Evolutionary conservation across 2,329 filamentous ascomycete species (phyloP).

Genomic region (Alternaria postmessia): DNA sequence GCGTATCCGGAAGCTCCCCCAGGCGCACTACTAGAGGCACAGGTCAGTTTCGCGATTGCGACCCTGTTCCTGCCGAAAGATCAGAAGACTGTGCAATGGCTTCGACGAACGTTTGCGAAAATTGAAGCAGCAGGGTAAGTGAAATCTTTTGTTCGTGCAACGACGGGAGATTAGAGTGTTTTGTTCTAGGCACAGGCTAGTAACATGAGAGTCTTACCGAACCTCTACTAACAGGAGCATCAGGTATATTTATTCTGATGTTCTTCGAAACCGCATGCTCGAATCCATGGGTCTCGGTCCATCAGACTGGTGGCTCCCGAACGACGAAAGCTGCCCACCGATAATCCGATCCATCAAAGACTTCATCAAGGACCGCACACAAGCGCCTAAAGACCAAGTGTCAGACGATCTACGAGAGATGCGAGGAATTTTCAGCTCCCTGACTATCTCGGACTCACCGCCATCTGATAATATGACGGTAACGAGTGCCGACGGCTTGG

Average conservation of each 20-base stretch:
- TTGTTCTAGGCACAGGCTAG: neutral
- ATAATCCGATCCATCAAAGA: constrained; percentile 79
- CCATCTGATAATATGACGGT: constrained; percentile 38
- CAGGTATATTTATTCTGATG: constrained; percentile 84
- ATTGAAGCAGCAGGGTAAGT: constrained; percentile 82
- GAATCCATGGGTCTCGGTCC: constrained; percentile 77
- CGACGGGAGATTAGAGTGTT: neutral
- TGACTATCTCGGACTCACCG: constrained; percentile 50
- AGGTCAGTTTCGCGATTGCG: constrained; percentile 78
- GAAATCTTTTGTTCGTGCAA: neutral
- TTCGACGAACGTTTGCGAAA: constrained; percentile 77
- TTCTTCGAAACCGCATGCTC: constrained; percentile 77
- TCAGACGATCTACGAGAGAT: constrained; percentile 76
- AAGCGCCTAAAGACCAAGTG: constrained; percentile 56
- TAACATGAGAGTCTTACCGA: neutral
- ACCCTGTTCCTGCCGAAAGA: constrained; percentile 83
- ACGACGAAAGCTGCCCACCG: constrained; percentile 76
- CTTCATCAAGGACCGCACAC: constrained; percentile 81
- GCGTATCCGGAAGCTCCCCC: constrained; percentile 74
- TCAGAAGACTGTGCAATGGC: constrained; percentile 76
- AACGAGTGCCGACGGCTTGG: constrained; percentile 35
- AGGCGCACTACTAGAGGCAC: constrained; percentile 75
- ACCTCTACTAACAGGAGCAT: constrained; percentile 14
- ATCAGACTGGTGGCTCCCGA: constrained; percentile 87
- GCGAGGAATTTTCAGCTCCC: constrained; percentile 68